These are phyloP conservation scores for Danielozyma ontarioensis DNA, from an alignment of 805 yeast species.

Conservation along the genomic window DNA sequence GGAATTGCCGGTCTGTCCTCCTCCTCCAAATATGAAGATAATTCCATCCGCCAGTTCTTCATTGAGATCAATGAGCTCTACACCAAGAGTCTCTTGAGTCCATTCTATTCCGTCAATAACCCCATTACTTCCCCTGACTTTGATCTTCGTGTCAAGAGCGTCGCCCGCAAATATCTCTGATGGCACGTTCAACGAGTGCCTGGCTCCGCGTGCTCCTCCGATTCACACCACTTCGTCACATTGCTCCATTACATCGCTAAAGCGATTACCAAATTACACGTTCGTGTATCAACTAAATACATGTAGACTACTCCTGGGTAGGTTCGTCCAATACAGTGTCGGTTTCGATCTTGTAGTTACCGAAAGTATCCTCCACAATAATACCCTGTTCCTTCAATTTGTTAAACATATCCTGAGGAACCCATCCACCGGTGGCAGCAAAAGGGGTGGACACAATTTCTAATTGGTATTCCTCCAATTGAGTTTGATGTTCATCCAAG, in stretches of 20 bases:
- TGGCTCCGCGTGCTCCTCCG: too few species aligned
- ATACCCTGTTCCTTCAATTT: constrained; percentile 63
- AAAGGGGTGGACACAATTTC: constrained; percentile 70
- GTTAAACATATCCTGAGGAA: constrained; percentile 89
- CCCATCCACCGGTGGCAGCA: constrained; percentile 90
- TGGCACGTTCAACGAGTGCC: too few species aligned
- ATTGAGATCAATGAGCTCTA: constrained; percentile 83
- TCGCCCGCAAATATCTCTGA: constrained; percentile 73
- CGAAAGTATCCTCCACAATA: constrained; percentile 50
- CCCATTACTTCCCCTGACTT: constrained; percentile 70
- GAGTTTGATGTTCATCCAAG: constrained; percentile 51
- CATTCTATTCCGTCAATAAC: constrained; percentile 76
- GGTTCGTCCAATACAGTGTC: constrained; percentile 20
- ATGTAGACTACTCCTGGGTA: too few species aligned
- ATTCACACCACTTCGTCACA: too few species aligned
- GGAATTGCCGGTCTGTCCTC: constrained; percentile 4
- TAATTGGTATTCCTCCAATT: constrained; percentile 62
- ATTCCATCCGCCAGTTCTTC: constrained; percentile 75
- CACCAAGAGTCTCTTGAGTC: constrained; percentile 77
- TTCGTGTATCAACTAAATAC: too few species aligned
- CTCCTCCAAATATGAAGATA: constrained; percentile 46
- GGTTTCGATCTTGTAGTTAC: constrained; percentile 31
- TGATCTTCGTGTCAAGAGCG: constrained; percentile 63
- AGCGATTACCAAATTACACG: too few species aligned
- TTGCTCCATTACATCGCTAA: too few species aligned